Conservation (phyloP, 1,284 basidiomycete species). For the Marasmius tenuissimus region DNA sequence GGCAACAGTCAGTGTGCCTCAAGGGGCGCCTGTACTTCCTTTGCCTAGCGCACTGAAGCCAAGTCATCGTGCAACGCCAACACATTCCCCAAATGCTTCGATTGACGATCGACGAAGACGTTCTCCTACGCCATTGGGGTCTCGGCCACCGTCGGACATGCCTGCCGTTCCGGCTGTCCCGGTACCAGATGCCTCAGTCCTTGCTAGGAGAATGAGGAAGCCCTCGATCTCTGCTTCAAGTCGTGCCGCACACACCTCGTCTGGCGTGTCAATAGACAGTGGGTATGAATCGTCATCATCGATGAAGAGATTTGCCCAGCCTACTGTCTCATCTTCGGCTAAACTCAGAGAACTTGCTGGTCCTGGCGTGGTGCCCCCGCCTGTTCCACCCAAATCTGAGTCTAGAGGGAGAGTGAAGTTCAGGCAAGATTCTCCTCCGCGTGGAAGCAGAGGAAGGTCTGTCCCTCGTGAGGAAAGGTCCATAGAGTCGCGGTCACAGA, state of each 20-base stretch:
- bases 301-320: background rate
- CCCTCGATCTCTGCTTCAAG: background rate
- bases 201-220: background rate
- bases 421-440: background rate
- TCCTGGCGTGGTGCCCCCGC: background rate
- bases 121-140: background rate
- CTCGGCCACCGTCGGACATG: background rate
- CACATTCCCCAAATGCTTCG: background rate
- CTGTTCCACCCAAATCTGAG: background rate
- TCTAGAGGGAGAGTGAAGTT: background rate
- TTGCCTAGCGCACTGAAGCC: background rate
- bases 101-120: background rate
- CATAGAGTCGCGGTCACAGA: background rate
- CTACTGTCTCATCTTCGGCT: background rate
- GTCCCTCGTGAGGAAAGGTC: background rate
- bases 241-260: background rate
- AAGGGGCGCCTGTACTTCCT: background rate
- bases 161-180: background rate
- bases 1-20: background rate
- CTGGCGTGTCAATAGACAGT: constrained; percentile 33
- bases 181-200: background rate
- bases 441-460: background rate
- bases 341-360: background rate
- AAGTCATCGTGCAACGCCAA: background rate
- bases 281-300: background rate